Evolutionary conservation across 1,139 yeast genomes (phyloP).

Genomic region (Yamadazyma epiphylla): DNA sequence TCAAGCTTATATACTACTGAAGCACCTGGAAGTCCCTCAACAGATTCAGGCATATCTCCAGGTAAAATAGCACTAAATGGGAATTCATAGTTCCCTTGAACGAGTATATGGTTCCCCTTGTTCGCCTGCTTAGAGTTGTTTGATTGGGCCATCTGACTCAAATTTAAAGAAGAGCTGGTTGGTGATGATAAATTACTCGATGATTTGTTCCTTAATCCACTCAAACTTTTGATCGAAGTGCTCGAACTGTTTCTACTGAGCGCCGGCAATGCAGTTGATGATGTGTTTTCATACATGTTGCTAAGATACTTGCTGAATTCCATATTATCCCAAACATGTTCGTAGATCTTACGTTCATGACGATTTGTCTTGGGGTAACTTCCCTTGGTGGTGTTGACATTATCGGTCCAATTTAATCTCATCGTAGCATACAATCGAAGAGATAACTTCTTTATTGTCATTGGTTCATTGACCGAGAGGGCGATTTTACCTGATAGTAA

Average conservation of each 20-base stretch:
- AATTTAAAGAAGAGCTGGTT: conserved; percentile 9
- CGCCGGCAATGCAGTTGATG: conserved; percentile 8
- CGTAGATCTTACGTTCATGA: conserved; percentile 66
- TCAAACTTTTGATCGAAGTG: conserved; percentile 31
- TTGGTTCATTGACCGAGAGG: conserved; percentile 71
- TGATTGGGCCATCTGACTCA: conserved; percentile 10
- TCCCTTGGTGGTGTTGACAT: conserved; percentile 44
- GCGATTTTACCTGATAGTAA: conserved; percentile 75
- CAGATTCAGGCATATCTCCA: conserved; percentile 81
- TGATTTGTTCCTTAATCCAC: conserved; percentile 30
- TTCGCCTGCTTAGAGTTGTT: conserved; percentile 5
- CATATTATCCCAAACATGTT: conserved; percentile 70
- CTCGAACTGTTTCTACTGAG: conserved; percentile 27
- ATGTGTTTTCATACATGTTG: conserved; percentile 26
- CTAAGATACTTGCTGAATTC: conserved; percentile 40
- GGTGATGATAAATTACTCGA: conserved; percentile 22
- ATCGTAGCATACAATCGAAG: conserved; percentile 65
- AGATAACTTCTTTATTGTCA: conserved; percentile 59
- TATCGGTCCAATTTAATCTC: conserved; percentile 56
- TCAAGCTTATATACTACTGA: conserved; percentile 73
- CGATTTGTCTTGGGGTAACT: conserved; percentile 45
- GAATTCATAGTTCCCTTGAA: conserved; percentile 82
- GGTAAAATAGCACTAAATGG: conserved; percentile 87
- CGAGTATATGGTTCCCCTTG: conserved; percentile 28
- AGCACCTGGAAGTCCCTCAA: conserved; percentile 88